A percentile compares a stretch with the other conserved stretches of the same genome.
These are phyloP conservation scores for Epichloe sp. DNA, from an alignment of 2,329 filamentous ascomycete genomes.

Conservation along the genomic window DNA sequence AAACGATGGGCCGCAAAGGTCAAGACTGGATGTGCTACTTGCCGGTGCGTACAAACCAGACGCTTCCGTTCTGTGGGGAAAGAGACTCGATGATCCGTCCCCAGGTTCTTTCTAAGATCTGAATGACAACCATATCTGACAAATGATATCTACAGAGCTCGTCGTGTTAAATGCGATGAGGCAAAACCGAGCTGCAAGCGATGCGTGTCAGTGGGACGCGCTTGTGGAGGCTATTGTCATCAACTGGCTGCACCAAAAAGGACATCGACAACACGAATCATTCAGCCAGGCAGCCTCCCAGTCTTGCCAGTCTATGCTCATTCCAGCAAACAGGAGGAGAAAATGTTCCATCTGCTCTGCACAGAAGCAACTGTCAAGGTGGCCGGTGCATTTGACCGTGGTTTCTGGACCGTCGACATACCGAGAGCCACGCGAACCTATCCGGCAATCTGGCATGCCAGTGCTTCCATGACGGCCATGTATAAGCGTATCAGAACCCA, in stretches of 20 bases:
- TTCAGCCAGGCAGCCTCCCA: not conserved
- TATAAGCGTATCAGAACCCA: constrained; percentile 12
- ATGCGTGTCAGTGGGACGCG: constrained; percentile 1
- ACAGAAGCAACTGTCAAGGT: constrained; percentile 2
- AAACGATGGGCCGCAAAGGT: constrained; percentile 4
- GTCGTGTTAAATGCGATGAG: constrained; percentile 4
- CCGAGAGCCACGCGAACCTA: constrained; percentile 3
- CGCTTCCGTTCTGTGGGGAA: not conserved
- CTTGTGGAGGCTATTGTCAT: not conserved
- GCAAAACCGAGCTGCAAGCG: constrained; percentile 2
- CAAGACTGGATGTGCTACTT: constrained; percentile 6
- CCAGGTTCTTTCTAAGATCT: not conserved
- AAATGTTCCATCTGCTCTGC: constrained; percentile 8
- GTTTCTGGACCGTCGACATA: constrained; percentile 5
- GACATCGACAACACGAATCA: not conserved
- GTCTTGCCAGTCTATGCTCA: not conserved
- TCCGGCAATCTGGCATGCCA: constrained; percentile 6
- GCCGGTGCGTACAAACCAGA: not conserved
- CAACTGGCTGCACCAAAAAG: not conserved
- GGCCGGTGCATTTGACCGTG: constrained; percentile 3
- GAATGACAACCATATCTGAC: not conserved
- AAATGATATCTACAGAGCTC: not conserved
- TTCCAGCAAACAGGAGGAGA: constrained; percentile 2
- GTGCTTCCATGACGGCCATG: constrained; percentile 2
- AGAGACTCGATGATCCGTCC: not conserved